Evolutionary conservation across 2,329 filamentous ascomycete species (phyloP), one percentile per base, ranked within the genome.

Genomic region (Cordyceps farinosa): DNA sequence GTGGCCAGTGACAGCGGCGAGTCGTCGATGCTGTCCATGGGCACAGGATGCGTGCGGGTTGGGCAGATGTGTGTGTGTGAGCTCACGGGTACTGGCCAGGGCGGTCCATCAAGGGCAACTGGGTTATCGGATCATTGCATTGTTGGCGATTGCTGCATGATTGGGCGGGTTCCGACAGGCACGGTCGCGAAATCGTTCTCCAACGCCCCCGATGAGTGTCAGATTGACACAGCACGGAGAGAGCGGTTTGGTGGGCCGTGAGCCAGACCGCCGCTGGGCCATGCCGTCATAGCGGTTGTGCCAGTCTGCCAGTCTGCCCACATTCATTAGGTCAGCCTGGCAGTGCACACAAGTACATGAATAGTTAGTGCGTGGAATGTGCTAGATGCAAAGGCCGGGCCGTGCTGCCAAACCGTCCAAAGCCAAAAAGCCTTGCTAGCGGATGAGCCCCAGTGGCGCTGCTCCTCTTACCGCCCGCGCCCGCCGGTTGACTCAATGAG

Each of bases 401-500:
- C 45, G 22, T 48, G 27, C 13, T 11, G n/a, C 13, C 22, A 30
- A 53, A n/a, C 30, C 38, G 38, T 22, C 38, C 13, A 42, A 44
- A 11, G 30, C 45, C 27, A 44, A 30, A 27, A 6, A 34, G 47
- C 51, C 51, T 27, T 27, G 6, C 29, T 7, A 42, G 13, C 40
- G 15, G 29, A 29, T 27, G 11, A 48, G n/a, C 67, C 65, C 66
- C 65, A 55, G 69, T 70, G 69, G 69, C 69, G 67, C 66, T 67
- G 67, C 63, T 22, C 53, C n/a, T 47, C 50, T 52, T 63, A 53
- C 58, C 56, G 56, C 56, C 55, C 22, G 22, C 50, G 30, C 32
- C 68, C 69, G 74, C 75, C 75, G 74, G 71, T 75, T 77, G 75
- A 77, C 69, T 77, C 74, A 76, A 66, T 61, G 57, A 62, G 62